Evolutionary conservation across 352 stramenopile genomes (phyloP).

Genomic region (Pythium oligandrum): DNA sequence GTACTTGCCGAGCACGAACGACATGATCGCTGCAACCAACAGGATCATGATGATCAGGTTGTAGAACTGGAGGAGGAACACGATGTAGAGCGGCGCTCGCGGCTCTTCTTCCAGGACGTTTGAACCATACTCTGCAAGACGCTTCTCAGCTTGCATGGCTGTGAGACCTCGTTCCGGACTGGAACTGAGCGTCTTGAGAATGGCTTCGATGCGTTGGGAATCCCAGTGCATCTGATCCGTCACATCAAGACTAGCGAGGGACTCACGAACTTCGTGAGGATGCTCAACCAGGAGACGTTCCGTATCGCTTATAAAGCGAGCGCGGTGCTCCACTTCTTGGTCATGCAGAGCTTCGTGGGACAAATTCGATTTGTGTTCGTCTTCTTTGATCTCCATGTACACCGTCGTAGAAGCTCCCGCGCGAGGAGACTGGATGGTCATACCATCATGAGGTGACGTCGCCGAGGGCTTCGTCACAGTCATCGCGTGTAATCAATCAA

Average conservation of each 20-base stretch:
- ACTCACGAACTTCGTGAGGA: conserved; percentile 36
- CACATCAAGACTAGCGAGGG: conserved; percentile 49
- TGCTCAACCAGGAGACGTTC: conserved; percentile 53
- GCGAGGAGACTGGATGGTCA: too few relatives aligned
- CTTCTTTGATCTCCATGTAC: too few relatives aligned
- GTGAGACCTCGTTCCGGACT: conserved; percentile 42
- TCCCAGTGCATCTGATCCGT: conserved; percentile 49
- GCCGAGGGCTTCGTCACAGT: too few relatives aligned
- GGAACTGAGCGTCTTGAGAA: conserved; percentile 50
- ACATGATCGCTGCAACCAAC: conserved; percentile 48
- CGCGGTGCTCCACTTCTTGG: conserved; percentile 26
- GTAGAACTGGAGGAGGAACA: conserved; percentile 78
- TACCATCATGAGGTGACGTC: too few relatives aligned
- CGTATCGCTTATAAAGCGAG: conserved; percentile 52
- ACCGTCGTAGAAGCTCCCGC: too few relatives aligned
- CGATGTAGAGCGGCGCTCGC: conserved; percentile 46
- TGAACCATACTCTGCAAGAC: conserved; percentile 36
- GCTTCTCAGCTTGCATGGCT: conserved; percentile 32
- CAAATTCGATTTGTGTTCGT: too few relatives aligned
- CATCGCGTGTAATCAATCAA: too few relatives aligned
- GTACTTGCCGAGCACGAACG: conserved; percentile 49
- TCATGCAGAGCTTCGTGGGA: too few relatives aligned
- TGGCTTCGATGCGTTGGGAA: conserved; percentile 30
- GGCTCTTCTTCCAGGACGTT: conserved; percentile 65
- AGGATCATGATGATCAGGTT: conserved; percentile 75